phyloP scores from a whole-genome alignment of 208 protist genomes.

The Giardia duodenalis region DNA sequence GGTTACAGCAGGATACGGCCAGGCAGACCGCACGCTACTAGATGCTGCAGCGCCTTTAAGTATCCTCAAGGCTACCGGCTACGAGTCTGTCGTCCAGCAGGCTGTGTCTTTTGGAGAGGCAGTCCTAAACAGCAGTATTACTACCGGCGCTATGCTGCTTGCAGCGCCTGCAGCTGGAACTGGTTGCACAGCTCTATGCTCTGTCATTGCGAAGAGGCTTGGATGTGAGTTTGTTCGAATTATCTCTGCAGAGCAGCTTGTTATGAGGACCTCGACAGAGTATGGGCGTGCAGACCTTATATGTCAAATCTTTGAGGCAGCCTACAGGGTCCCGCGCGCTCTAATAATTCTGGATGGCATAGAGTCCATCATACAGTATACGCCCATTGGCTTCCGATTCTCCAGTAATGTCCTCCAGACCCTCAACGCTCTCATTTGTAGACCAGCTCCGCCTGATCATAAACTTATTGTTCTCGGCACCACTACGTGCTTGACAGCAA shows the following conservation, averaged over 20 bases:
- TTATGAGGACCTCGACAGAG: constrained; percentile 58
- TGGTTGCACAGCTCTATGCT: constrained; percentile 85
- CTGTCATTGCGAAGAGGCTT: constrained; percentile 60
- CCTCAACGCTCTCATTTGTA: neutral
- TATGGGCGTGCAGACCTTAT: constrained; percentile 36
- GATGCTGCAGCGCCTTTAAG: neutral
- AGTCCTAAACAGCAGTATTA: neutral
- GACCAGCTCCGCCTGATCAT: neutral
- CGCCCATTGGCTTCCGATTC: constrained; percentile 83
- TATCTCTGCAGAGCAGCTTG: constrained; percentile 69
- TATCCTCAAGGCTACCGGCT: neutral
- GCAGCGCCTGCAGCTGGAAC: constrained; percentile 45
- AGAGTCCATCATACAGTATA: constrained; percentile 78
- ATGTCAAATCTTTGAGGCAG: constrained; percentile 80
- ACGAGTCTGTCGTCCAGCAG: neutral
- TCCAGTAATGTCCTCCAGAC: constrained; percentile 89
- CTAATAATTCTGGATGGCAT: constrained; percentile 91
- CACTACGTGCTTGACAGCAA: neutral
- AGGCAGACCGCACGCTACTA: constrained; percentile 48
- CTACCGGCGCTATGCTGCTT: neutral
- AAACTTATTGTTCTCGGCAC: constrained; percentile 29
- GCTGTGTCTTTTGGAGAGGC: neutral
- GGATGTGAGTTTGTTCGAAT: constrained; percentile 88
- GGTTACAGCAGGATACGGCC: constrained; percentile 83
- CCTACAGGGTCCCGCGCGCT: constrained; percentile 78